phyloP scores from a whole-genome alignment of 306 rosid genomes.

The Nissolia schottii region DNA sequence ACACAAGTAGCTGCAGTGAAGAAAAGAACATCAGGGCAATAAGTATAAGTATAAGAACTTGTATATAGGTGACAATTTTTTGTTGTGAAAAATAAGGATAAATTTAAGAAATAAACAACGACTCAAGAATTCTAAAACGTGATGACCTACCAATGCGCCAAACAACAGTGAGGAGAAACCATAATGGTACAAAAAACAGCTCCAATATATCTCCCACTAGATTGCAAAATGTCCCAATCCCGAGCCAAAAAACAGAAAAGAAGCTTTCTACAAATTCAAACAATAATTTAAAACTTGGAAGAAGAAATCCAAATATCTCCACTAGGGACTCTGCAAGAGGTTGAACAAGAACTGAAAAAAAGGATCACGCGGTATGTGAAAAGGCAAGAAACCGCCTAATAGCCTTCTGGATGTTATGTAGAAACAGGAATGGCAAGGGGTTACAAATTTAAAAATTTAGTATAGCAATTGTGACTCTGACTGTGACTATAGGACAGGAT shows the following conservation, averaged over 20 bases:
- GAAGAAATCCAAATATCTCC: constrained; percentile 58
- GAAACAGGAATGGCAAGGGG: constrained; percentile 38
- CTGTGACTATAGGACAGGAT: not conserved
- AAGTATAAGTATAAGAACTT: constrained; percentile 15
- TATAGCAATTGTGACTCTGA: not conserved
- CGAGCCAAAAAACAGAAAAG: constrained; percentile 53
- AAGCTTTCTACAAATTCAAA: constrained; percentile 45
- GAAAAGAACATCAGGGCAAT: constrained; percentile 16
- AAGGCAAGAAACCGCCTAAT: constrained; percentile 69
- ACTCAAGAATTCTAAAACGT: constrained; percentile 11
- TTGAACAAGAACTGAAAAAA: constrained; percentile 62
- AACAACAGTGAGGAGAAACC: constrained; percentile 45
- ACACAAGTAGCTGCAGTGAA: constrained; percentile 54
- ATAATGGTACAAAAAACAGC: constrained; percentile 60
- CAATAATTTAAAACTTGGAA: constrained; percentile 54
- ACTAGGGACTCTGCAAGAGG: constrained; percentile 57
- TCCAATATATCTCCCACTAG: constrained; percentile 53
- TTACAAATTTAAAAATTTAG: not conserved
- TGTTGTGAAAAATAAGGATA: not conserved
- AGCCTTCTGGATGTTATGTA: constrained; percentile 83
- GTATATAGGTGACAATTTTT: not conserved
- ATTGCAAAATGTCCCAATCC: constrained; percentile 43
- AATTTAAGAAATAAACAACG: not conserved
- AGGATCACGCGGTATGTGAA: constrained; percentile 50
- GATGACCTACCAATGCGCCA: constrained; percentile 72